Percentiles rank a stretch among this genome's conserved stretches.
These are phyloP conservation scores for Penicillium sp. DNA, from an alignment of 2,329 filamentous ascomycete species.

Conservation along the genomic window DNA sequence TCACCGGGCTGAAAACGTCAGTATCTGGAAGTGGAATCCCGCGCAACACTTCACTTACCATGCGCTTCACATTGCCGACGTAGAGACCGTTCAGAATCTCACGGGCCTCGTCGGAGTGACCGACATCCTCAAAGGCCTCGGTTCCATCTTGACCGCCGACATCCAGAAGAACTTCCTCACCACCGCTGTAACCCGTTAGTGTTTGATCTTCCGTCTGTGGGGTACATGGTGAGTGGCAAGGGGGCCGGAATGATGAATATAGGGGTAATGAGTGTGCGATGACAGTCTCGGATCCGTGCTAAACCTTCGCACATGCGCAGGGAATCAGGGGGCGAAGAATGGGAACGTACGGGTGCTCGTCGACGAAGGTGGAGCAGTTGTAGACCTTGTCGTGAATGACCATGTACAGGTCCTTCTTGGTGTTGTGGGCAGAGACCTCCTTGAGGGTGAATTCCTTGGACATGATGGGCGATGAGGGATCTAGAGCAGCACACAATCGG, in stretches of 20 bases:
- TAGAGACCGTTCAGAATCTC: slow-evolving; percentile 78
- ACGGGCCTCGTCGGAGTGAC: slow-evolving; percentile 96
- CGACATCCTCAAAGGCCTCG: slow-evolving; percentile 98
- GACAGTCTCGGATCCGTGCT: too few species aligned
- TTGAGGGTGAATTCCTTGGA: slow-evolving; percentile 64
- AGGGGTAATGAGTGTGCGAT: too few species aligned
- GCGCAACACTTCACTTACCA: slow-evolving; percentile 50
- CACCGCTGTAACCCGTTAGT: slow-evolving; percentile 59
- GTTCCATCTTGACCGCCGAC: slow-evolving; percentile 93
- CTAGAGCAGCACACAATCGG: slow-evolving; percentile 5
- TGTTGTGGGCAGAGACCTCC: slow-evolving; percentile 78
- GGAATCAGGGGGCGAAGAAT: too few species aligned
- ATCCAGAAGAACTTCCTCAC: slow-evolving; percentile 95
- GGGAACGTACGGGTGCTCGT: slow-evolving; percentile 83
- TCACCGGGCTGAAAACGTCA: slow-evolving; percentile 57
- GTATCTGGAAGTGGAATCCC: not conserved
- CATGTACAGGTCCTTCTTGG: slow-evolving; percentile 86
- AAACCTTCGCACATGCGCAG: too few species aligned
- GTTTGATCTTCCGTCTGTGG: not conserved
- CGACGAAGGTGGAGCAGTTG: slow-evolving; percentile 78
- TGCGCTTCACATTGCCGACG: slow-evolving; percentile 71
- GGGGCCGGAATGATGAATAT: not conserved
- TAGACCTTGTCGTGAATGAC: slow-evolving; percentile 98
- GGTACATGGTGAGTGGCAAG: too few species aligned
- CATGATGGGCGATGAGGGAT: slow-evolving; percentile 38